Percentiles rank a stretch among this genome's conserved stretches.
These are phyloP conservation scores for Cystobasidium pallidum DNA, from an alignment of 1,284 basidiomycete species.

Conservation along the genomic window DNA sequence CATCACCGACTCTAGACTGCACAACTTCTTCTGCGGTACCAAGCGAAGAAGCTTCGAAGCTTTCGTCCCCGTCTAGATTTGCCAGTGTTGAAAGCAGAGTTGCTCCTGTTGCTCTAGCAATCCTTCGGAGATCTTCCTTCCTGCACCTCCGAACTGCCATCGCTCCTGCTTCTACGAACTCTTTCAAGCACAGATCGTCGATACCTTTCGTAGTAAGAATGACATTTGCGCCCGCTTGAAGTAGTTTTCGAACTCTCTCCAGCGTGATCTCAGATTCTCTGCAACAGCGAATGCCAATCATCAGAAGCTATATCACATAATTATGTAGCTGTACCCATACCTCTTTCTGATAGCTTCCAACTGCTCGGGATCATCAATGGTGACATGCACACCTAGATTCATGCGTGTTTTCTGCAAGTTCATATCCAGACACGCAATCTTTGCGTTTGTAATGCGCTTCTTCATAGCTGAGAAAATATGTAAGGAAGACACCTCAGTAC, in stretches of 20 bases:
- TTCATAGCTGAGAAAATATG: constrained; percentile 78
- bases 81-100: constrained; percentile 90
- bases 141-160: constrained; percentile 98
- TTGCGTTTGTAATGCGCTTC: constrained; percentile 86
- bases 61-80: constrained; percentile 97
- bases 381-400: constrained; percentile 97
- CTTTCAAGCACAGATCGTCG: constrained; percentile 96
- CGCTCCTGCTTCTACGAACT: constrained; percentile 98
- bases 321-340: too few species aligned
- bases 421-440: constrained; percentile 98
- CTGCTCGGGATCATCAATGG: constrained; percentile 95
- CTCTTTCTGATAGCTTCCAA: constrained; percentile 93
- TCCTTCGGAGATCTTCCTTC: constrained; percentile 95
- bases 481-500: not conserved
- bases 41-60: constrained; percentile 87
- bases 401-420: constrained; percentile 96
- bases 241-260: constrained; percentile 93
- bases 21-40: constrained; percentile 93
- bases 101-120: constrained; percentile 96
- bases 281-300: constrained; percentile 1
- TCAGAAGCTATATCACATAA: too few species aligned
- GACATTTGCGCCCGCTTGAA: constrained; percentile 95
- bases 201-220: constrained; percentile 98
- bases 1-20: constrained; percentile 97
- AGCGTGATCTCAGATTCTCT: constrained; percentile 96